Evolutionary conservation across 495 filamentous ascomycete genomes (phyloP).

Genomic region (Cudoniella acicularis): DNA sequence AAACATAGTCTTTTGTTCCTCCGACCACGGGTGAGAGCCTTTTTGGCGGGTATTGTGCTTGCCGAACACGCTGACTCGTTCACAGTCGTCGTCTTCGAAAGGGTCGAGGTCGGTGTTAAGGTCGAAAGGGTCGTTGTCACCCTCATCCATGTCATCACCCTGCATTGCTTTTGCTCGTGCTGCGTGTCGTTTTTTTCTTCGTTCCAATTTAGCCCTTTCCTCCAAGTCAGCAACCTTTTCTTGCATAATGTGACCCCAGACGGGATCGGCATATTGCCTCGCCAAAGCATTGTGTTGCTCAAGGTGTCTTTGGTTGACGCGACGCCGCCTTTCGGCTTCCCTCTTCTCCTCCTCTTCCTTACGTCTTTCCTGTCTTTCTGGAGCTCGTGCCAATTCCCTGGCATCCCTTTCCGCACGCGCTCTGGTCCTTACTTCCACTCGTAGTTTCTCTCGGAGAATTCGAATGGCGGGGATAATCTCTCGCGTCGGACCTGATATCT

Average conservation of each 20-base stretch:
- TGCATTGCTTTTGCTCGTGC: background rate
- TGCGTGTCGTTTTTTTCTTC: background rate
- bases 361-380: background rate
- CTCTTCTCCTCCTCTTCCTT: background rate
- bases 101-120: constrained; percentile 1
- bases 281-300: background rate
- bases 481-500: too few species aligned
- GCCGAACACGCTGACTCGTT: constrained; percentile 1
- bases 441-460: too few species aligned
- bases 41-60: background rate
- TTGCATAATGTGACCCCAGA: background rate
- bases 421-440: too few species aligned
- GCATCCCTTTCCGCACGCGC: too few species aligned
- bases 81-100: background rate
- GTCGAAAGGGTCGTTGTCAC: too few species aligned
- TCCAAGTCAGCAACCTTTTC: background rate
- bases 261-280: background rate
- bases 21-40: background rate
- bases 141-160: background rate
- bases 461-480: too few species aligned
- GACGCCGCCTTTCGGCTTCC: background rate
- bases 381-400: too few species aligned
- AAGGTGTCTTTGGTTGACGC: background rate
- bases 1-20: background rate
- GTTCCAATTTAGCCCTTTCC: background rate